A percentile compares a stretch with the other conserved stretches of the same genome.
Evolutionary conservation across 139 green algal genomes (phyloP).

Genomic region (Chlorella sp.): DNA sequence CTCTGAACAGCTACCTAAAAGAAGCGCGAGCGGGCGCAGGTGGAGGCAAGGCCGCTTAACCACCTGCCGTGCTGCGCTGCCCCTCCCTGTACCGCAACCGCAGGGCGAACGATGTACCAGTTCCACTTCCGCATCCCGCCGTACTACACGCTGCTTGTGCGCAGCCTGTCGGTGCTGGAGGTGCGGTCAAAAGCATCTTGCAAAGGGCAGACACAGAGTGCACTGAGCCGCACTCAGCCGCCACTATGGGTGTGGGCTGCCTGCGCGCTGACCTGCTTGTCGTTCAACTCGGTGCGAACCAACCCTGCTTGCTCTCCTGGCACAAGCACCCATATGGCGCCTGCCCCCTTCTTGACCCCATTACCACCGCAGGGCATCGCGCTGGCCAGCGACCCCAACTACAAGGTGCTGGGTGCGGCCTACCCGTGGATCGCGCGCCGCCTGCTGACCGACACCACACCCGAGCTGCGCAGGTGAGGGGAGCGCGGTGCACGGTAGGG

Average conservation of each 20-base stretch:
- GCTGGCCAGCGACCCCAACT: conserved; percentile 81
- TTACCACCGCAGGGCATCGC: conserved; percentile 72
- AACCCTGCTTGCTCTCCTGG: no score
- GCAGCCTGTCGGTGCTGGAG: conserved; percentile 86
- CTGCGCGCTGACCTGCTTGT: not conserved
- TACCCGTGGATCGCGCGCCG: conserved; percentile 88
- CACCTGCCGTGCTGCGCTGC: not conserved
- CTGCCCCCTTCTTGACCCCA: not conserved
- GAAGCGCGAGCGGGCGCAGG: not conserved
- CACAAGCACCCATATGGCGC: not conserved
- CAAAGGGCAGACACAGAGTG: not conserved
- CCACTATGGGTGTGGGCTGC: not conserved
- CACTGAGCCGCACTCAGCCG: not conserved
- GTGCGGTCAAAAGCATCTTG: not conserved
- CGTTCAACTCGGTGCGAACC: no score
- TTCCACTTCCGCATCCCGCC: conserved; percentile 85
- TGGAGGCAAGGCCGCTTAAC: not conserved
- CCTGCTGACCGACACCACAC: conserved; percentile 76
- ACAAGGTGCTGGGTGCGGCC: conserved; percentile 89
- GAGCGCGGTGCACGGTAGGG: no score
- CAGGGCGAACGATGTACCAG: conserved; percentile 83
- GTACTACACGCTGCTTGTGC: conserved; percentile 93
- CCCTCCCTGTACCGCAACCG: not conserved
- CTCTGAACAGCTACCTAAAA: no score
- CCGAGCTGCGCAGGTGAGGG: conserved; percentile 61